Evolutionary conservation across 345 rosid genomes (phyloP), one percentile per base, ranked within the genome.

Genomic region (Brassica carinata): DNA sequence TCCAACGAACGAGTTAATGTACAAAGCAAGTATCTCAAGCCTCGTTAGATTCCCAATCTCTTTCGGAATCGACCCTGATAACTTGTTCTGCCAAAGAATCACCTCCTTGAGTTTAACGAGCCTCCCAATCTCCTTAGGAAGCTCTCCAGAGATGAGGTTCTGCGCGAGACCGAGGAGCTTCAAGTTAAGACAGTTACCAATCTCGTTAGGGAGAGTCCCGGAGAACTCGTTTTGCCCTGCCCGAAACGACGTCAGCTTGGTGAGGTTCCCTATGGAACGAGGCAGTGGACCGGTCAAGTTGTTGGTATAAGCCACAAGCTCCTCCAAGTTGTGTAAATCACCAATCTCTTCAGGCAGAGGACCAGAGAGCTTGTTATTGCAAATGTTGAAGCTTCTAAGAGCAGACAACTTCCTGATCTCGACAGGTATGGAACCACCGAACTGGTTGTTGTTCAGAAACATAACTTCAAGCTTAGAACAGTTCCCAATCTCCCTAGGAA

Each of bases 151-250:
- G 2, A 95, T 74, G 31, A 80, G 13, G 74, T 95, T 95, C 73
- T 95, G 98, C 3, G 99, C 99, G 72, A 95, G 90, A 76, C 99
- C 98, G 55, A 95, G 88, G 64, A 87, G 77, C 85, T 65, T 78
- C 86, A 95, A 82, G 80, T 86, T 87, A 69, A 82, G 84, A 57
- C 99, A 95, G 61, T 86, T 81, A 64, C 93, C 87, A 7, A 95
- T 85, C 87, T 93, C 97, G 3, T 83, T 73, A 13, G 99, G 99
- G 34, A 95, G 64, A 68, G 69, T 85, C 65, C 99, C 97, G 15
- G 98, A 86, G 75, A 95, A 85, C 26, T 85, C 84, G 77, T 93
- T 95, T 67, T 95, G 96, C 17, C 99, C 99, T 0, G 92, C 90
- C 31, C 98, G 87, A 48, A 95, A 87, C 29, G 77, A 45, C 51